Base-by-base conservation (phyloP, 2,329 filamentous ascomycete species). In the Leptographium wingfieldii region DNA sequence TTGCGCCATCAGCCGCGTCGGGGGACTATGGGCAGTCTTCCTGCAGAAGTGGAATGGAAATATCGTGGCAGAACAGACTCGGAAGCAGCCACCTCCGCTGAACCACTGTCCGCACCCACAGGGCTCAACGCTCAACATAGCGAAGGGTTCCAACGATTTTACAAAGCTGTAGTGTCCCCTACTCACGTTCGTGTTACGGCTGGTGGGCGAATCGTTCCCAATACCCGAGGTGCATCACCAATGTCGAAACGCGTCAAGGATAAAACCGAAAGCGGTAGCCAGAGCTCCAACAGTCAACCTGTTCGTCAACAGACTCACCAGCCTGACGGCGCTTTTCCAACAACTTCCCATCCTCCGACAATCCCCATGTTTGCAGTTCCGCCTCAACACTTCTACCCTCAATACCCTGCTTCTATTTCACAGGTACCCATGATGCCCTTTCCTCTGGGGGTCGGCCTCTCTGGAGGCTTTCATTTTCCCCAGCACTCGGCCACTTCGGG, bases 61-160 rank as follows among this genome's bases (percentile, higher is more conserved):
- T 66, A 56, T 67, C 73, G 61, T 73, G 75, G 73, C 71, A 72
- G 62, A 80, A 78, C 61, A 71, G 73, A 46, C 74, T 77, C 56
- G 72, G 79, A 59, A 73, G 70, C 56, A 73, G 73, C 22, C 73
- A 73, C 1, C 75, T 80, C 70, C 52, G 71, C 68, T 51, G 78
- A 78, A 55, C 80, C 81, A 7, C 71, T 82, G 43, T 72, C 78
- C 57, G 81, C 81, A 27, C 82, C 82, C 12, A 69, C 75, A 25
- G 80, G 76, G 10, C 69, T 80, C 40, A 71, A 69, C 46, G 78
- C 80, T 31, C 83, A 86, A 68, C 78, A 80, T 65, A 78, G 77
- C 40, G 82, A 86, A 68, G 84, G 84, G n/a, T 87, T 87, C 65
- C 80, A 84, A 68, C 76, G 79, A 58, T 87, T 87, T 67, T 86